Percentiles rank a stretch among this genome's conserved stretches.
These are phyloP conservation scores for Wickerhamomyces pijperi DNA, from an alignment of 805 yeast genomes.

Conservation along the genomic window DNA sequence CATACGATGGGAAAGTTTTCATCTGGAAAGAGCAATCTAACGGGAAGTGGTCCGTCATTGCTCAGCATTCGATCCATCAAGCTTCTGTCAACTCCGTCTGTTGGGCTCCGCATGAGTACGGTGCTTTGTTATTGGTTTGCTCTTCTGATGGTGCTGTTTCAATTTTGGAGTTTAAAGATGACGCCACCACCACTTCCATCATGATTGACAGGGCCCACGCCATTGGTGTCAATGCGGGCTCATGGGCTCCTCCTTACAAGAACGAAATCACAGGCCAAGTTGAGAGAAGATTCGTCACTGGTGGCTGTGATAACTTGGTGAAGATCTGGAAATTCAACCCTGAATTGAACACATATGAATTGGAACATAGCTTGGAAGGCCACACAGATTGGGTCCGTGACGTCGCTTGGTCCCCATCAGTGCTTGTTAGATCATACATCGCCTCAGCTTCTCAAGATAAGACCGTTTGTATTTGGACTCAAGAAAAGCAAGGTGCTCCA, in stretches of 20 bases:
- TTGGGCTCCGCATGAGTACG: slow-evolving; percentile 98
- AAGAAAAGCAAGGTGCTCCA: slow-evolving; percentile 47
- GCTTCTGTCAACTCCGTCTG: slow-evolving; percentile 90
- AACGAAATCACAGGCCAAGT: slow-evolving; percentile 22
- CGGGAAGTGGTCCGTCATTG: slow-evolving; percentile 68
- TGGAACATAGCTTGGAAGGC: slow-evolving; percentile 74
- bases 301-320: slow-evolving; percentile 91
- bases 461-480: slow-evolving; percentile 92
- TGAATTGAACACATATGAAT: slow-evolving; percentile 44
- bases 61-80: slow-evolving; percentile 79
- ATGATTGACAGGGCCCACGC: slow-evolving; percentile 63
- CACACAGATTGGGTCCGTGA: slow-evolving; percentile 99
- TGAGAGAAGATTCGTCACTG: slow-evolving; percentile 74
- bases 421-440: slow-evolving; percentile 75
- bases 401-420: slow-evolving; percentile 95
- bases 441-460: slow-evolving; percentile 97
- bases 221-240: slow-evolving; percentile 87
- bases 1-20: slow-evolving; percentile 89
- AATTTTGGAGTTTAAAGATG: slow-evolving; percentile 82
- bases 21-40: slow-evolving; percentile 93
- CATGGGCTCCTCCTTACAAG: slow-evolving; percentile 73
- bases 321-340: slow-evolving; percentile 75
- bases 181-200: slow-evolving; percentile 60
- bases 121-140: slow-evolving; percentile 81
- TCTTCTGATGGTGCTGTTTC: slow-evolving; percentile 91